Base-by-base conservation (phyloP, 2,329 filamentous ascomycete genomes). In the Penicillium occitanis region DNA sequence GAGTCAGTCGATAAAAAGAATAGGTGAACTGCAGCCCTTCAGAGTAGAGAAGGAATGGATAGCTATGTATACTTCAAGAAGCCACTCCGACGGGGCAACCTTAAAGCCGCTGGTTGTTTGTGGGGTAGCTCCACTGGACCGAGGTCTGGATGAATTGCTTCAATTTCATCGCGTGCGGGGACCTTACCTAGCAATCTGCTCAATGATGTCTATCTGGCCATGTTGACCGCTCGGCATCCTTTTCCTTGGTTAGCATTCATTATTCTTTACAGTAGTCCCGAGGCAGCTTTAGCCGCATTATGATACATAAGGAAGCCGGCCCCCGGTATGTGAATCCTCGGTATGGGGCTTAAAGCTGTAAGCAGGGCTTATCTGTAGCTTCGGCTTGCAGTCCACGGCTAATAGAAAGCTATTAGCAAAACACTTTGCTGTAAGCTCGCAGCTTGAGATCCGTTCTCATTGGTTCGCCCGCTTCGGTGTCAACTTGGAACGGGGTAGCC, bases 61-160 rank as follows among this genome's bases (percentile, higher is more conserved):
- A 40, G n/a, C 30, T 37, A 57, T 40, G 53, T 37, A 14, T 35
- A 35, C 53, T 37, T 37, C 11, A 37, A 14, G 11, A 25, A 37
- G 17, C 28, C n/a, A 35, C 48, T 30, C 22, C 25, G 19, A 37
- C 19, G 33, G 53, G 33, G 28, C 30, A 55, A 40, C 53, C 53
- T 8, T 55, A 35, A 55, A 35, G 28, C 33, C n/a, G 53, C 6
- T 22, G 50, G 28, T 46, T 33, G 30, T 28, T 37, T 59, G 60
- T 66, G 60, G 65, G 65, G 61, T 60, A 64, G 62, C 22, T 53
- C 62, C 62, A 50, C 62, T 58, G 50, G 35, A 50, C 65, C 60
- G 59, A 55, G 58, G 64, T 57, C 33, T 57, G 57, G 37, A 28
- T 13, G 40, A 28, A 46, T 19, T 28, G 28, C 14, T 30, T 59